Evolutionary conservation across 805 yeast genomes (phyloP), one percentile per base, ranked within the genome.

Genomic region (Cyberlindnera sargentensis): DNA sequence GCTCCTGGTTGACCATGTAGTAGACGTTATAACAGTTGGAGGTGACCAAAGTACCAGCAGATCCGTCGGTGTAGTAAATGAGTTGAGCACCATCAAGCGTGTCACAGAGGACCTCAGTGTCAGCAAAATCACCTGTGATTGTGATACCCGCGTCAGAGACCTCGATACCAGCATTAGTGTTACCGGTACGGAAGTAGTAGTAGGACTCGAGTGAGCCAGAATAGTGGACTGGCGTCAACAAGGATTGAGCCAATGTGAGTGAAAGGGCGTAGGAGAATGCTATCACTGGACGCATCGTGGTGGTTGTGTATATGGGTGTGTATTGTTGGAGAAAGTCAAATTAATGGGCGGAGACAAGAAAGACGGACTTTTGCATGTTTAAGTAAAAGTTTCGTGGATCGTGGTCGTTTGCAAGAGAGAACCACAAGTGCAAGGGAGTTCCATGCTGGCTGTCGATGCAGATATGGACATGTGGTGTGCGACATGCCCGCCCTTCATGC

Each of bases 11-110:
- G 29, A 48, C 55, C 35, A 57, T 36, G 37, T 40, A 40, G 45
- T 47, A 56, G 28, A 57, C 58, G 36, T 50, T 44, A 41, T 39
- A 49, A 42, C 61, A 57, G 50, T 57, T 50, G 26, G 56, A 32
- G 4, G 60, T 50, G 34, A 57, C 40, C 23, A 57, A 45, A 5
- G 45, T 47, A 8, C 48, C 46, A 7, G 44, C 45, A 26, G 37
- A 45, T 10, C 35, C 35, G 24, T 47, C 51, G 8, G 45, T 46
- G 2, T 46, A 42, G 44, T 56, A 57, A 25, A 57, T 53, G 9
- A 57, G 37, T 42, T 56, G 47, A 34, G 50, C 52, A 34, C 49
- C 51, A 28, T 42, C 44, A 6, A 57, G 40, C 1, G 47, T 40
- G 8, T 42, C 34, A 35, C 58, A 53, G 11, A 39, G 20, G 2